Percentiles rank a stretch among this genome's conserved stretches.
phyloP scores from a whole-genome alignment of 2,329 filamentous ascomycete genomes.

The Aspergillus jensenii region DNA sequence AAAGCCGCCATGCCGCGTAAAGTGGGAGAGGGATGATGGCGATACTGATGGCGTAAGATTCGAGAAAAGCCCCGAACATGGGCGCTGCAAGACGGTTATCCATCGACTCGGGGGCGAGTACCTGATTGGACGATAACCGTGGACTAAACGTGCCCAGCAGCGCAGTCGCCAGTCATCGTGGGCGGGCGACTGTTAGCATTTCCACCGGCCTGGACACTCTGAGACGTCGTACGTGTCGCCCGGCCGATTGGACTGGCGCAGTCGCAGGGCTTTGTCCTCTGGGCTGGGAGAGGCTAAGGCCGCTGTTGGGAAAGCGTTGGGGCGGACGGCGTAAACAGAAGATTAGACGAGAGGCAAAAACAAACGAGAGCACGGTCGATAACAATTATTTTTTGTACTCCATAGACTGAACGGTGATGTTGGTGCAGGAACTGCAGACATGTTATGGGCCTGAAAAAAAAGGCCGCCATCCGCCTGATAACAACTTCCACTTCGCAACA shows the following conservation, averaged over 20 bases:
- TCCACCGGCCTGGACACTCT: background rate
- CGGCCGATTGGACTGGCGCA: conserved; percentile 7
- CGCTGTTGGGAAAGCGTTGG: conserved; percentile 10
- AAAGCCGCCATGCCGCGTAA: background rate
- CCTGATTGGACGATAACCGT: conserved; percentile 13
- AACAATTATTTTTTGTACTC: background rate
- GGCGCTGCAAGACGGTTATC: background rate
- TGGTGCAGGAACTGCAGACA: conserved; percentile 8
- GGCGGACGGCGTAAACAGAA: background rate
- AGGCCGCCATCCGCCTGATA: conserved; percentile 16
- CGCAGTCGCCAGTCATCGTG: conserved; percentile 7
- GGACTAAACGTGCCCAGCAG: background rate
- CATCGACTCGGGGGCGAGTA: background rate
- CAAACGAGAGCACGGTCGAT: background rate
- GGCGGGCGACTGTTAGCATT: conserved; percentile 1
- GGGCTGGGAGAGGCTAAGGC: conserved; percentile 6
- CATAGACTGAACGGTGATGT: background rate
- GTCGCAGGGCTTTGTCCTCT: conserved; percentile 9
- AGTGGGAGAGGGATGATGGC: background rate
- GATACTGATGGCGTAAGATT: conserved; percentile 5
- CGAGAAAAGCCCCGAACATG: conserved; percentile 5
- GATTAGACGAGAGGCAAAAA: background rate
- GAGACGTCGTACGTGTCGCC: conserved; percentile 3
- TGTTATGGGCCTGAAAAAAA: conserved; percentile 22
- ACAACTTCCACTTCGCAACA: conserved; percentile 1